Percentiles rank a stretch among this genome's conserved stretches.
phyloP scores from a whole-genome alignment of 768 basidiomycete species.

The Podaxis sp. region DNA sequence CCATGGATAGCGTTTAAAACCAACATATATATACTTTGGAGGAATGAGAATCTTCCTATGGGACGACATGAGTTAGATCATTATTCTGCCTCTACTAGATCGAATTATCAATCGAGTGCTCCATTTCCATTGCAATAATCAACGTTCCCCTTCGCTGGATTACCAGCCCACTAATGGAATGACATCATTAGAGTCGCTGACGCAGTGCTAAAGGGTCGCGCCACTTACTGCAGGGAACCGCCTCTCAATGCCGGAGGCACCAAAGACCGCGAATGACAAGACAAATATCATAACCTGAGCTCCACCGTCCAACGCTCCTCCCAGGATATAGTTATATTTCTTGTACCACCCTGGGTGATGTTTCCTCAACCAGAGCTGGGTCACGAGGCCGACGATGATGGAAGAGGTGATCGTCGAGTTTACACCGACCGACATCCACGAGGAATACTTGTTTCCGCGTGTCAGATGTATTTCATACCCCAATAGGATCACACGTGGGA shows the following conservation, averaged over 20 bases:
- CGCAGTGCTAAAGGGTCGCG: not conserved
- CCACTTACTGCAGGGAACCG: constrained; percentile 48
- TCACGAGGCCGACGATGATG: constrained; percentile 53
- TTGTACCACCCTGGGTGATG: constrained; percentile 68
- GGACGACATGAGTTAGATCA: no score
- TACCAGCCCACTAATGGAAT: constrained; percentile 49
- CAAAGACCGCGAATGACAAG: constrained; percentile 64
- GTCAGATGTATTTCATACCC: not conserved
- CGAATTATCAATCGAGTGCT: constrained; percentile 36
- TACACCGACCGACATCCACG: constrained; percentile 50
- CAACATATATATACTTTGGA: no score
- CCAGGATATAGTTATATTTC: constrained; percentile 65
- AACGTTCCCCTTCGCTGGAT: constrained; percentile 50
- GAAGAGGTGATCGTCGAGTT: constrained; percentile 50
- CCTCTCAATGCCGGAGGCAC: constrained; percentile 48
- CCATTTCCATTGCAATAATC: constrained; percentile 64
- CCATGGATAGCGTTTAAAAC: not conserved
- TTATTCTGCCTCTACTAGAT: not conserved
- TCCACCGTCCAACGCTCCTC: constrained; percentile 66
- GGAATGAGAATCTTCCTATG: no score
- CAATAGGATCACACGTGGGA: not conserved
- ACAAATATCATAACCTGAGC: constrained; percentile 67
- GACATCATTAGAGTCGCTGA: constrained; percentile 3
- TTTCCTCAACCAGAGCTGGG: constrained; percentile 59
- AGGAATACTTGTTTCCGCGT: constrained; percentile 31